Percentiles rank a stretch among this genome's conserved stretches.
phyloP scores from a whole-genome alignment of 257 asterid species.

The Plectranthus barbatus region DNA sequence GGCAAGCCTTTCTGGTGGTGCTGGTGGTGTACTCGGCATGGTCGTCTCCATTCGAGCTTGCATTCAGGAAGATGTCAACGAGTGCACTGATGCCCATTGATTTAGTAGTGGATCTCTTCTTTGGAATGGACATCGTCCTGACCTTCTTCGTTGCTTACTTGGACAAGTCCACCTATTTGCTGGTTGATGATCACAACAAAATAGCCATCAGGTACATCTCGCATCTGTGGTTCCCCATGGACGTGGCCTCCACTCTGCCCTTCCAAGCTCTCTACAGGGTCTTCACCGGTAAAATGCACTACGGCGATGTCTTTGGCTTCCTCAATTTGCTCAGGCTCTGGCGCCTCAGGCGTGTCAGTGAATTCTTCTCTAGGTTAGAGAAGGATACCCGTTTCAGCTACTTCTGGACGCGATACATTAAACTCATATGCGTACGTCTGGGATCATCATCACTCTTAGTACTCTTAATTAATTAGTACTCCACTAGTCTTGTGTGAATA shows the following conservation, averaged over 20 bases:
- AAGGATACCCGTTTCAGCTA: slow-evolving; percentile 89
- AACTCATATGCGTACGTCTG: slow-evolving; percentile 54
- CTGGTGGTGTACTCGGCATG: slow-evolving; percentile 92
- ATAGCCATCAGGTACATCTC: slow-evolving; percentile 58
- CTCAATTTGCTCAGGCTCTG: slow-evolving; percentile 92
- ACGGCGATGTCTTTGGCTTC: slow-evolving; percentile 54
- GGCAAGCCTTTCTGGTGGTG: slow-evolving; percentile 77
- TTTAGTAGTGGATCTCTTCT: slow-evolving; percentile 69
- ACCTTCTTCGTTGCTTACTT: slow-evolving; percentile 83
- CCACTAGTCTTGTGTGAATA: too few species aligned
- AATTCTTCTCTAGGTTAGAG: slow-evolving; percentile 82
- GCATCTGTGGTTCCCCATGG: slow-evolving; percentile 73
- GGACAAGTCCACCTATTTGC: slow-evolving; percentile 73
- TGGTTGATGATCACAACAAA: slow-evolving; percentile 59
- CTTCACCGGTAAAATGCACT: slow-evolving; percentile 35
- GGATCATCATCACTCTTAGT: too few species aligned
- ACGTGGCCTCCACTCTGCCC: slow-evolving; percentile 85
- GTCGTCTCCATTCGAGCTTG: slow-evolving; percentile 89
- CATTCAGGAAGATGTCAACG: slow-evolving; percentile 52
- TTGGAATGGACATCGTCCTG: slow-evolving; percentile 57
- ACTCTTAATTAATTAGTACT: too few species aligned
- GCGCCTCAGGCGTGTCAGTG: slow-evolving; percentile 89
- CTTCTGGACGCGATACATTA: slow-evolving; percentile 76
- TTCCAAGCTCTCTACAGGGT: slow-evolving; percentile 49
- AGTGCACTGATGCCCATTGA: slow-evolving; percentile 69